phyloP scores from a whole-genome alignment of 257 asterid species.

The Sherardia arvensis region DNA sequence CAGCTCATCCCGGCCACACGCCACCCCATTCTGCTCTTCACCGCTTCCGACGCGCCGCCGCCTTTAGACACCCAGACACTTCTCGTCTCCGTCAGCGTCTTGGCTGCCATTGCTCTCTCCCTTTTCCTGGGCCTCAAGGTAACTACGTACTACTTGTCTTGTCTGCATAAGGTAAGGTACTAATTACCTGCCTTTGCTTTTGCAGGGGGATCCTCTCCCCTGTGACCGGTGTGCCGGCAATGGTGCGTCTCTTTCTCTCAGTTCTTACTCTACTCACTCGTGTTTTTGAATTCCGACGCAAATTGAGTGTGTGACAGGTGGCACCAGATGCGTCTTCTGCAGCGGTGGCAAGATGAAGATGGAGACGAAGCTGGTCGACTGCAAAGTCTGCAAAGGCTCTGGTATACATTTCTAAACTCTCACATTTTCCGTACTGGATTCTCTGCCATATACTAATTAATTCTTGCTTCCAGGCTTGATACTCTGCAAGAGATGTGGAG shows the following conservation, averaged over 20 bases:
- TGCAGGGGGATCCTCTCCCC: constrained; percentile 92
- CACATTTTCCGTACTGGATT: background rate
- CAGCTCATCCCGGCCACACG: constrained; percentile 11
- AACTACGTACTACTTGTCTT: background rate
- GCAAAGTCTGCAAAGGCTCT: constrained; percentile 97
- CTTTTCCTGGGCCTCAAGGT: constrained; percentile 90
- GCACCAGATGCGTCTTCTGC: constrained; percentile 91
- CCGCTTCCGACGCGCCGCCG: constrained; percentile 47
- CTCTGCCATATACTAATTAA: background rate
- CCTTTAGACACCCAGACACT: constrained; percentile 75
- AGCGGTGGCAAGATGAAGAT: constrained; percentile 82
- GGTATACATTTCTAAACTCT: constrained; percentile 24
- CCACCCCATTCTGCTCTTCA: constrained; percentile 50
- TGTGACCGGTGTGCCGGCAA: constrained; percentile 89
- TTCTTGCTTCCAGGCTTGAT: constrained; percentile 42
- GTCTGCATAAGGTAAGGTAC: background rate
- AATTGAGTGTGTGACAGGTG: constrained; percentile 36
- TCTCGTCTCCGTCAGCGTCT: constrained; percentile 64
- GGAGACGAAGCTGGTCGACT: constrained; percentile 66
- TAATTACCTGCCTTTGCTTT: constrained; percentile 1
- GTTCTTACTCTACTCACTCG: no score
- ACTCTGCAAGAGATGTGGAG: constrained; percentile 89
- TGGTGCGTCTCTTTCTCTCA: constrained; percentile 24
- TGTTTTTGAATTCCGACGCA: no score
- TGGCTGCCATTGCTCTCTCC: constrained; percentile 75